Conservation (phyloP, 306 rosid species). For the Leucaena leucocephala region DNA sequence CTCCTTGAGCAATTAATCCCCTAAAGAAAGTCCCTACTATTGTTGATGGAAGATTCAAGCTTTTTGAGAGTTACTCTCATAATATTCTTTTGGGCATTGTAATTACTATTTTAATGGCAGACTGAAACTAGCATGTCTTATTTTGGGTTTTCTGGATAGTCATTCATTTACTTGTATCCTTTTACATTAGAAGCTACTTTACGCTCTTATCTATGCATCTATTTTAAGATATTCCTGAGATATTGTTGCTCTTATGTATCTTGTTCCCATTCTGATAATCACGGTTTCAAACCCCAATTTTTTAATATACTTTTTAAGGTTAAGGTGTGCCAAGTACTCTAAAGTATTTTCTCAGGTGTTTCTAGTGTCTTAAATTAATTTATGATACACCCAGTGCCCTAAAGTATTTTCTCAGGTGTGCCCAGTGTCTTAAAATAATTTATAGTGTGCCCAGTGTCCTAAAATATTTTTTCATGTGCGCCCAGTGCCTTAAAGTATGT, state of each 20-base stretch:
- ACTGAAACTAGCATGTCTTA: neutral
- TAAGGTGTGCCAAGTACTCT: too few species aligned
- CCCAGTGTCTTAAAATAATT: too few species aligned
- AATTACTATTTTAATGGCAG: neutral
- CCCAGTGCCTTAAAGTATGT: too few species aligned
- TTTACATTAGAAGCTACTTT: neutral
- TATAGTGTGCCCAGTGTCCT: too few species aligned
- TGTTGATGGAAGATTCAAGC: constrained; percentile 79
- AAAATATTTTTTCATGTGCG: too few species aligned
- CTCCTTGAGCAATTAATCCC: constrained; percentile 74
- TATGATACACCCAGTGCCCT: too few species aligned
- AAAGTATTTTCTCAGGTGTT: too few species aligned
- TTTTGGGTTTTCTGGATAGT: neutral
- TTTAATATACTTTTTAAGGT: neutral
- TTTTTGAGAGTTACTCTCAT: constrained; percentile 72
- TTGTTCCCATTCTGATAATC: neutral
- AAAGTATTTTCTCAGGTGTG: too few species aligned
- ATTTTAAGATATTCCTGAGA: neutral
- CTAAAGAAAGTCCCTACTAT: constrained; percentile 76
- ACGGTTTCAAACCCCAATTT: neutral
- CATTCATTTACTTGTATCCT: neutral
- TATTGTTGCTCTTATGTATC: neutral
- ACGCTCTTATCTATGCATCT: neutral
- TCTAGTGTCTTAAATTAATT: too few species aligned
- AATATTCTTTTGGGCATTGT: neutral